Conservation (phyloP, 23 red algal genomes). For the Agarophyton chilense region DNA sequence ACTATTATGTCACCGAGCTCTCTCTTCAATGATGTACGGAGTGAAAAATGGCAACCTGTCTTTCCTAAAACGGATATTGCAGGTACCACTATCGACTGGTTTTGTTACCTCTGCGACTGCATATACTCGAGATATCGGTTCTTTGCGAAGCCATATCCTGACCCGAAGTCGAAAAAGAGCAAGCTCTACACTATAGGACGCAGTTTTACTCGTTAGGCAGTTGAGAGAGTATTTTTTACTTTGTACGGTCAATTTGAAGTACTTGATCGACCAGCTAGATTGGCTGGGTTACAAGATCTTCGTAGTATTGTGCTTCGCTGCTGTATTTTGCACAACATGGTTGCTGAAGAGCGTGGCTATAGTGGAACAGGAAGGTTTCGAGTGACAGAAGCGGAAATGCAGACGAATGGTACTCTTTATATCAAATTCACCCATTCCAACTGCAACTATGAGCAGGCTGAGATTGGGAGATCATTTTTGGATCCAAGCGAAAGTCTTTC, state of each 20-base stretch:
- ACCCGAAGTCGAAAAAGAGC: too few relatives aligned
- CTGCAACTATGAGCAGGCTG: constrained; percentile 12
- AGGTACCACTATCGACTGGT: too few relatives aligned
- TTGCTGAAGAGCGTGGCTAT: neutral
- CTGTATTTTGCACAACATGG: constrained; percentile 31
- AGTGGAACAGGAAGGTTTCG: neutral
- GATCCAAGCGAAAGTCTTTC: neutral
- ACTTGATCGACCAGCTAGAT: neutral
- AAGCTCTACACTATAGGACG: too few relatives aligned
- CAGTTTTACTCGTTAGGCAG: too few relatives aligned
- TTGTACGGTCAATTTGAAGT: constrained; percentile 10
- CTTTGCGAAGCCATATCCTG: too few relatives aligned
- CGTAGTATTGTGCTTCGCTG: neutral
- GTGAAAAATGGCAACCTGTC: too few relatives aligned
- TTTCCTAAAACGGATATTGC: too few relatives aligned
- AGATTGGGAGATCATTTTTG: neutral
- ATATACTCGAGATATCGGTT: too few relatives aligned
- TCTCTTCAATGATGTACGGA: too few relatives aligned
- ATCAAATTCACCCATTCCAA: neutral
- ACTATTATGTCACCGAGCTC: too few relatives aligned
- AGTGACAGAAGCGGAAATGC: neutral
- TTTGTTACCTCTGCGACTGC: too few relatives aligned
- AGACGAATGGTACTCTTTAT: neutral
- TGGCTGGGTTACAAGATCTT: neutral
- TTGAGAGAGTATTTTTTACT: neutral